phyloP scores from a whole-genome alignment of 2,329 filamentous ascomycete genomes.

The Fusarium sp. region DNA sequence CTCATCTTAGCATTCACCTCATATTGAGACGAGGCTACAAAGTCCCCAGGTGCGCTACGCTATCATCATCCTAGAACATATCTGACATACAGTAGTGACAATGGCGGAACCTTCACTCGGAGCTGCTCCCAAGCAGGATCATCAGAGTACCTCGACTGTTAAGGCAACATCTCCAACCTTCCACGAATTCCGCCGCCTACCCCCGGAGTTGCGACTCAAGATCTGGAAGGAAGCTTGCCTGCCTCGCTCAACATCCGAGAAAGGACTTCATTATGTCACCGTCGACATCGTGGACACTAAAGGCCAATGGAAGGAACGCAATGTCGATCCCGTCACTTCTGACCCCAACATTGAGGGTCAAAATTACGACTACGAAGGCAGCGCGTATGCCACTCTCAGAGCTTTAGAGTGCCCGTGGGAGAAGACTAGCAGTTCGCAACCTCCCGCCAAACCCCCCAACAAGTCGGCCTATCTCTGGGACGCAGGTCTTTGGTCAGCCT shows the following conservation, averaged over 20 bases:
- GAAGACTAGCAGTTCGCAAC: too few species aligned
- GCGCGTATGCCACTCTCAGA: neutral
- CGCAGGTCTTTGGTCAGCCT: constrained; percentile 8
- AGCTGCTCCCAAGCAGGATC: neutral
- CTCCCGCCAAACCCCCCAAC: neutral
- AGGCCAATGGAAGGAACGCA: neutral
- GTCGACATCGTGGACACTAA: neutral
- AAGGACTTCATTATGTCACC: neutral
- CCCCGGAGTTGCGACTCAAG: neutral
- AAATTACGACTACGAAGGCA: neutral
- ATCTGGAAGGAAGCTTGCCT: constrained; percentile 3
- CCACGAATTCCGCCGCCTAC: neutral
- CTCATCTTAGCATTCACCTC: neutral
- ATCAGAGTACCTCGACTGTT: neutral
- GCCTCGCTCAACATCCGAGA: neutral
- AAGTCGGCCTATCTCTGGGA: constrained; percentile 17
- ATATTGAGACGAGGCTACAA: neutral
- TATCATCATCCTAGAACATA: neutral
- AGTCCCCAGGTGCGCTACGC: neutral
- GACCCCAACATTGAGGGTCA: neutral
- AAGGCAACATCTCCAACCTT: neutral
- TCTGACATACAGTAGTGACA: neutral
- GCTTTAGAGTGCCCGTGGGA: neutral
- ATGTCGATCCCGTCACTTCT: rapidly evolving
- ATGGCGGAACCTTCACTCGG: neutral